Conservation (phyloP, 2,329 filamentous ascomycete species). For the Hortaea sp. region DNA sequence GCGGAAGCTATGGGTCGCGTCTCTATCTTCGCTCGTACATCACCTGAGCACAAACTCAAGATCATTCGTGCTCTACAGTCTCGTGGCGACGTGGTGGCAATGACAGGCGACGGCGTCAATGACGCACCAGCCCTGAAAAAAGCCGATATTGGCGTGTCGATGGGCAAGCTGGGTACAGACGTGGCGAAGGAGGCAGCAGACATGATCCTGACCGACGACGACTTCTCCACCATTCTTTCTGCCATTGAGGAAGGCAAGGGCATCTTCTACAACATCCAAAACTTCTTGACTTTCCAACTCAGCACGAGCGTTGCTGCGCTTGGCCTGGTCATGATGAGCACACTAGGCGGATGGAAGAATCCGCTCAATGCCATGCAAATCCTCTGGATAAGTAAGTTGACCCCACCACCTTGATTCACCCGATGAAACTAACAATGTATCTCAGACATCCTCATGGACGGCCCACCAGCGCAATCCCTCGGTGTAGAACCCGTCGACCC, state of each 20-base stretch:
- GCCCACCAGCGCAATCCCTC: slow-evolving; percentile 90
- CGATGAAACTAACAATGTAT: slow-evolving; percentile 10
- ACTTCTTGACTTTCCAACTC: slow-evolving; percentile 96
- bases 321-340: slow-evolving; percentile 84
- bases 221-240: slow-evolving; percentile 82
- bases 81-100: slow-evolving; percentile 91
- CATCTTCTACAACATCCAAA: slow-evolving; percentile 99
- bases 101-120: slow-evolving; percentile 98
- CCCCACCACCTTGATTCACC: slow-evolving; percentile 14
- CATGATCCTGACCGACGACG: slow-evolving; percentile 84
- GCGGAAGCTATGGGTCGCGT: slow-evolving; percentile 77
- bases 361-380: slow-evolving; percentile 99
- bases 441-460: slow-evolving; percentile 93
- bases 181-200: slow-evolving; percentile 95
- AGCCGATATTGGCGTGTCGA: slow-evolving; percentile 94
- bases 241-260: slow-evolving; percentile 98
- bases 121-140: slow-evolving; percentile 94
- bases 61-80: slow-evolving; percentile 86
- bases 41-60: slow-evolving; percentile 95
- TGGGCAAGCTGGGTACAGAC: slow-evolving; percentile 90
- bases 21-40: slow-evolving; percentile 91
- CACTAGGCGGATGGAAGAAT: slow-evolving; percentile 84
- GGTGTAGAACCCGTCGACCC: slow-evolving; percentile 93
- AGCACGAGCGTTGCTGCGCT: slow-evolving; percentile 93
- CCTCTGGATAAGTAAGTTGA: slow-evolving; percentile 85